Conservation (phyloP, 129 eudicot species). For the Oenanthe sinensis region DNA sequence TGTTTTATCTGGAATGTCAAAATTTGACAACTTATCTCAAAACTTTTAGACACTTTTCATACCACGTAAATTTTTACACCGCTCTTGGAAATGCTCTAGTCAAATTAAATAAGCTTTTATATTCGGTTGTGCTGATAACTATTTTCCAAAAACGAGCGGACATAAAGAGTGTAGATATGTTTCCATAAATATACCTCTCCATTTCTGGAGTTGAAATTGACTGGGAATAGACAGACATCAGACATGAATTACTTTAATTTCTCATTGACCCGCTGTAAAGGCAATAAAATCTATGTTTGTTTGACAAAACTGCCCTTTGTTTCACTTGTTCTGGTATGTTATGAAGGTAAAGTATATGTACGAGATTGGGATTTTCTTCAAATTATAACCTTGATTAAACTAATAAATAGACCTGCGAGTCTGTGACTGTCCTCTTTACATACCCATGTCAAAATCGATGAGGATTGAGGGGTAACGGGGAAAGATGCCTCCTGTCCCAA, state of each 20-base stretch:
- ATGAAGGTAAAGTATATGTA: no score
- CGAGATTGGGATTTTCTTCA: not conserved
- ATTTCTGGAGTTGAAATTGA: not conserved
- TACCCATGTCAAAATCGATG: not conserved
- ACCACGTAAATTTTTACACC: no score
- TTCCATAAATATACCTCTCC: no score
- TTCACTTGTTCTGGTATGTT: not conserved
- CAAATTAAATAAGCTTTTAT: no score
- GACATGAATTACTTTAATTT: not conserved
- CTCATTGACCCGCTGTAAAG: not conserved
- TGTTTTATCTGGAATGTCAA: no score
- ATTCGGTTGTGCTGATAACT: not conserved
- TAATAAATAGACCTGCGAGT: not conserved
- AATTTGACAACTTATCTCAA: no score
- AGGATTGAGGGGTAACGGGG: not conserved
- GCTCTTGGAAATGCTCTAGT: no score
- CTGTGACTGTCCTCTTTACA: not conserved
- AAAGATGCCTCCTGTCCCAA: not conserved
- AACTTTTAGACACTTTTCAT: no score
- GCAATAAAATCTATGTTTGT: not conserved
- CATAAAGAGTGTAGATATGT: conserved; percentile 16
- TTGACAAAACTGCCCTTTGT: not conserved
- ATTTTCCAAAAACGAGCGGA: not conserved
- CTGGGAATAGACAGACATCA: conserved; percentile 4
- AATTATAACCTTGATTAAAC: not conserved